phyloP scores from a whole-genome alignment of 805 yeast species.

The Metschnikowia shivogae region DNA sequence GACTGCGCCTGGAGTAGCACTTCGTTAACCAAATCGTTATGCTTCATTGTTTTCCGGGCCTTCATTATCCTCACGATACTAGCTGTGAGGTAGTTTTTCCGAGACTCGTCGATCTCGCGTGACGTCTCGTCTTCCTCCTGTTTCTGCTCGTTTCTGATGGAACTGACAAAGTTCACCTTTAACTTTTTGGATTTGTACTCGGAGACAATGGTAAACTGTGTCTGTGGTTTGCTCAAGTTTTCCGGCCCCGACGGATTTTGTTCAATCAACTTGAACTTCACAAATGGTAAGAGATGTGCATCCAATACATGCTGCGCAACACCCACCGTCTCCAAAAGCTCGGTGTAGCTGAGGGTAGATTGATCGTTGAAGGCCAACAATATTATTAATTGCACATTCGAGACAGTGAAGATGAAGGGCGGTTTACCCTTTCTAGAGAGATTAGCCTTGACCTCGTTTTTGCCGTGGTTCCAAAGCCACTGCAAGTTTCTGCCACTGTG shows the following conservation, averaged over 20 bases:
- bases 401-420: slow-evolving; percentile 75
- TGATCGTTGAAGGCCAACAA: slow-evolving; percentile 75
- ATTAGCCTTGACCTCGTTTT: slow-evolving; percentile 87
- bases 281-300: slow-evolving; percentile 73
- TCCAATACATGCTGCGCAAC: slow-evolving; percentile 62
- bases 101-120: slow-evolving; percentile 79
- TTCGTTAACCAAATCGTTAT: slow-evolving; percentile 78
- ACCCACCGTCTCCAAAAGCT: slow-evolving; percentile 65
- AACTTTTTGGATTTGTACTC: slow-evolving; percentile 84
- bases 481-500: slow-evolving; percentile 86
- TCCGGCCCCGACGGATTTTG: slow-evolving; percentile 63
- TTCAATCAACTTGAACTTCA: slow-evolving; percentile 68
- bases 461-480: slow-evolving; percentile 95
- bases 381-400: slow-evolving; percentile 84
- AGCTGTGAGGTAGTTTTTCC: slow-evolving; percentile 83
- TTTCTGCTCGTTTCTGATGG: slow-evolving; percentile 55
- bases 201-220: slow-evolving; percentile 63
- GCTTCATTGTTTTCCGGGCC: slow-evolving; percentile 76
- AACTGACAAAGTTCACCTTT: slow-evolving; percentile 71
- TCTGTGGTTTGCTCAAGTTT: slow-evolving; percentile 39
- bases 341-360: slow-evolving; percentile 54
- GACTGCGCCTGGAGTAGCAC: slow-evolving; percentile 79
- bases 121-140: slow-evolving; percentile 72
- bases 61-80: slow-evolving; percentile 96
- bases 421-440: slow-evolving; percentile 76